Percentiles rank a stretch among this genome's conserved stretches.
Evolutionary conservation across 73 alveolate genomes (phyloP).

Genomic region (Urostyla sp.): DNA sequence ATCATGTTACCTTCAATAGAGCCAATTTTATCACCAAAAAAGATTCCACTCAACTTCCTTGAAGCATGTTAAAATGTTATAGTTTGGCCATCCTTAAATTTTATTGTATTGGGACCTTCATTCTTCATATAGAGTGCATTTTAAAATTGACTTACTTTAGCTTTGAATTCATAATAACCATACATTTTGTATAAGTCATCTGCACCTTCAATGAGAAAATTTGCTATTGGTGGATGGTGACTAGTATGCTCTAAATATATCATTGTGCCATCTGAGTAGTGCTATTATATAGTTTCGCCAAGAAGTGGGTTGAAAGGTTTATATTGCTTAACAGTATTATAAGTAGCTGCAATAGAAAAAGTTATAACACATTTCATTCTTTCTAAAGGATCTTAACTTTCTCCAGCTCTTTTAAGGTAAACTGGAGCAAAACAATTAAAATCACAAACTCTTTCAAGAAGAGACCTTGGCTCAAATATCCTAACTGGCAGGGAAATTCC

Average conservation of each 20-base stretch:
- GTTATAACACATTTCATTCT: slow-evolving; percentile 55
- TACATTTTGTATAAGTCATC: slow-evolving; percentile 53
- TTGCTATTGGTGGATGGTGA: slow-evolving; percentile 91
- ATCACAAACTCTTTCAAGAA: slow-evolving; percentile 64
- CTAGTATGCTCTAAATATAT: slow-evolving; percentile 85
- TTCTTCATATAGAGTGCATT: slow-evolving; percentile 61
- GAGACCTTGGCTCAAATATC: slow-evolving; percentile 61
- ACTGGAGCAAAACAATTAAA: slow-evolving; percentile 59
- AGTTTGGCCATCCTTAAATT: slow-evolving; percentile 67
- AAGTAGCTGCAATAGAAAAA: slow-evolving; percentile 68
- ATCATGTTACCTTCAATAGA: slow-evolving; percentile 53
- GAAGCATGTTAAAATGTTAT: slow-evolving; percentile 42
- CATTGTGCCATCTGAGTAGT: slow-evolving; percentile 71
- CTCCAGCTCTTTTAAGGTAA: slow-evolving; percentile 33
- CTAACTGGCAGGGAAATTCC: slow-evolving; percentile 73
- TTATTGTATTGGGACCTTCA: slow-evolving; percentile 73
- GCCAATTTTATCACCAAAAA: slow-evolving; percentile 56
- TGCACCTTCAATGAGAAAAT: slow-evolving; percentile 73
- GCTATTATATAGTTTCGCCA: slow-evolving; percentile 87
- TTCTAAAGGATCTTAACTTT: slow-evolving; percentile 12
- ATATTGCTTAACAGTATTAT: slow-evolving; percentile 26
- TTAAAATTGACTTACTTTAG: slow-evolving; percentile 65
- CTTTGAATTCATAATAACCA: slow-evolving; percentile 83
- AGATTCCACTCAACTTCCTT: slow-evolving; percentile 52
- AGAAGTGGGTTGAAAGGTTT: slow-evolving; percentile 89